Evolutionary conservation across 2,329 filamentous ascomycete species (phyloP), one percentile per base, ranked within the genome.

Genomic region (Leptographium radiaticola): DNA sequence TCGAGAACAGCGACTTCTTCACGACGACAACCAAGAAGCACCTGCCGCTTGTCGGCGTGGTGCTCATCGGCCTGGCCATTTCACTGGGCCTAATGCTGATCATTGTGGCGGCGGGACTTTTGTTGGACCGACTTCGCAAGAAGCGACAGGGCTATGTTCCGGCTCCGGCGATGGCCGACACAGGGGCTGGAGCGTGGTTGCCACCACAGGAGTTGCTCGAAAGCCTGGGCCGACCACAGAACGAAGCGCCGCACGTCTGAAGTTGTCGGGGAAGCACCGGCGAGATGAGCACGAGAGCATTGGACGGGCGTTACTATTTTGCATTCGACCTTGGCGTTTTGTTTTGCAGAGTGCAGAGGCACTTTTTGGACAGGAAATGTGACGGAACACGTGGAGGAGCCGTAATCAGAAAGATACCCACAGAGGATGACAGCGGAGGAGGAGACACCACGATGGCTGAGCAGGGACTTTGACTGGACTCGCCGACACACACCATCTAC

Each of bases 1-100:
- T 90, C 12, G 83, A 94, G 70, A 85, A 87, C 49, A 73, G 84
- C 58, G 82, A 86, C 64, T 87, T 87, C 64, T 93, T 95, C 70
- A 76, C 72, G 31, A 71, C 75, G 55, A 68, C 44, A 44, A 53
- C 59, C 33, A 76, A 69, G 57, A 71, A 73, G 50, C 75, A 81
- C 60, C 74, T 93, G 61, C 81, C 85, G 12, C 71, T 87, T 46
- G 88, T 86, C 48, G 86, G 88, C 58, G 77, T 94, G 53, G 85
- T 94, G 42, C 78, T 94, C 13, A 91, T 94, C 59, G 83, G 81
- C 20, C 79, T 94, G 39, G 88, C 81, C 54, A 87, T 93, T 56
- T 79, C 89, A 1, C 79, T 94, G 2, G 86, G 75, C 33, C 71
- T 91, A 56, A 87, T 88, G 62, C 84, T 91, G 67, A 70, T 91